Evolutionary conservation across 345 rosid genomes (phyloP), one percentile per base, ranked within the genome.

Genomic region (Nephelium lappaceum): DNA sequence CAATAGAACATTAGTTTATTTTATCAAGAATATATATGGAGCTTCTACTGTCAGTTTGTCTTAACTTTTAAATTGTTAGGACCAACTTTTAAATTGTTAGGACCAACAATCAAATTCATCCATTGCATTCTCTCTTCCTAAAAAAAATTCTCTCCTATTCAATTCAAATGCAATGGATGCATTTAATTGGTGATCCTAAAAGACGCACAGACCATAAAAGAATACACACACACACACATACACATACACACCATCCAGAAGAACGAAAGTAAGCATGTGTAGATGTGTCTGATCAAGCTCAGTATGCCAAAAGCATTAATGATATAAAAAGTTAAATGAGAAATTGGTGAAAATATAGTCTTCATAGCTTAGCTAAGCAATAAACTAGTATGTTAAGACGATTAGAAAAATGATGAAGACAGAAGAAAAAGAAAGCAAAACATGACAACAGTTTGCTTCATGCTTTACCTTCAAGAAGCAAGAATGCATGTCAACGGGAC

Each of bases 381-480:
- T 62, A 14, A 69, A 65, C 21, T 55, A 38, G 24, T 6, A 65
- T 42, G 36, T 6, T 24, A 23, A 71, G 43, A n/a, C 57, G 39
- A 65, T 5, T 47, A 51, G 49, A 31, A 11, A 49, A 14, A 62
- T 10, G 36, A 23, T 21, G 31, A 62, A 10, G 65, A 61, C 21
- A 41, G 25, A 55, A 0, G 39, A 66, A 75, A 18, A 53, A 12
- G 51, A 42, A 39, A 43, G 14, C 41, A 42, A 67, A 27, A 9
- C 9, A 31, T 49, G 78, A n/a, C 39, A 41, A 71, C 43, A 25
- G 65, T 62, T 18, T 14, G 49, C 36, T 19, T 49, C 25, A 78
- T 58, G 36, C 15, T 79, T 79, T 85, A 97, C 99, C 98, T 97
- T 97, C 64, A 94, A 83, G 79, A 91, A 88, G 83, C 98, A 89